phyloP scores from a whole-genome alignment of 805 yeast genomes.

The Phaffomyces antillensis region DNA sequence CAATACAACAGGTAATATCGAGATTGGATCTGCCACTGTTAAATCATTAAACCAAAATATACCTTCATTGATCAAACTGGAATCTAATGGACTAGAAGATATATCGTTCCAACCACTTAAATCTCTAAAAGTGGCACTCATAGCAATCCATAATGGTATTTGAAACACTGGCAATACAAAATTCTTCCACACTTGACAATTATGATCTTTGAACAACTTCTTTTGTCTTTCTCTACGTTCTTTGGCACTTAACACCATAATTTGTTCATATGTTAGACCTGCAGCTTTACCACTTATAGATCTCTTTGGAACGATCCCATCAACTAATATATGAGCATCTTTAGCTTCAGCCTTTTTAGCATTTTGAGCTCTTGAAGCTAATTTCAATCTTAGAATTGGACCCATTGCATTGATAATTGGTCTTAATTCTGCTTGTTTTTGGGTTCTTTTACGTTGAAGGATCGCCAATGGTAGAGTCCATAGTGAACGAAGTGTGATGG shows the following conservation, averaged over 20 bases:
- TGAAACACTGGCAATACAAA: slow-evolving; percentile 70
- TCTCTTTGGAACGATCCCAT: slow-evolving; percentile 4
- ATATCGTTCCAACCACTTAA: slow-evolving; percentile 51
- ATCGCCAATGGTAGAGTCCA: slow-evolving; percentile 78
- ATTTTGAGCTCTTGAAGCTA: slow-evolving; percentile 31
- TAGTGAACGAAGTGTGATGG: slow-evolving; percentile 54
- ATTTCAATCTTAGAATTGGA: slow-evolving; percentile 57
- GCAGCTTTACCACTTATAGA: slow-evolving; percentile 19
- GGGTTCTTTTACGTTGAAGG: slow-evolving; percentile 58
- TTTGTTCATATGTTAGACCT: slow-evolving; percentile 67
- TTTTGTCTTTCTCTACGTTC: slow-evolving; percentile 75
- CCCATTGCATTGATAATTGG: slow-evolving; percentile 69
- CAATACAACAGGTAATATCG: slow-evolving; percentile 59
- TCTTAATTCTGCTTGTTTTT: slow-evolving; percentile 61
- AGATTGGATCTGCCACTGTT: slow-evolving; percentile 52
- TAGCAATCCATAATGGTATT: slow-evolving; percentile 78
- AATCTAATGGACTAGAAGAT: slow-evolving; percentile 39
- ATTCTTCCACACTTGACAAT: slow-evolving; percentile 78
- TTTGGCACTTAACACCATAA: slow-evolving; percentile 62
- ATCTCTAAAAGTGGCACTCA: slow-evolving; percentile 69
- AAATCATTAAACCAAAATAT: slow-evolving; percentile 57
- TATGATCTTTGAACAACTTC: slow-evolving; percentile 53
- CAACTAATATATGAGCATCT: slow-evolving; percentile 12
- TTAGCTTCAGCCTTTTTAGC: slow-evolving; percentile 24
- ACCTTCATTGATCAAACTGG: slow-evolving; percentile 45